Conservation (phyloP, 1,284 basidiomycete species). For the Cryptococcus amylolentus region DNA sequence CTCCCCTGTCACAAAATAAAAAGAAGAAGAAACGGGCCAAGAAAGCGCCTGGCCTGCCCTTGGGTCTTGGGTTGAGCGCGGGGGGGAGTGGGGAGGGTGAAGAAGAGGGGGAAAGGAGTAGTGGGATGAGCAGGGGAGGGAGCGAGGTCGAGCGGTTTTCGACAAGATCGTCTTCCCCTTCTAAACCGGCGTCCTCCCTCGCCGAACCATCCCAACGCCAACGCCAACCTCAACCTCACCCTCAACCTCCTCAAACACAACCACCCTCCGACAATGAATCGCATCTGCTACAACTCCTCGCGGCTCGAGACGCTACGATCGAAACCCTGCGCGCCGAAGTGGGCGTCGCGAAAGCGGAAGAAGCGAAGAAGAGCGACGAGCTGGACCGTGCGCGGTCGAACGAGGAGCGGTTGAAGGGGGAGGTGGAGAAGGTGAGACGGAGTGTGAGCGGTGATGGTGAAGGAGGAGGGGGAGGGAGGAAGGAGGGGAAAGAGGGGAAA, state of each 20-base stretch:
- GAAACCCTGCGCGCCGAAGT: slow-evolving; percentile 41
- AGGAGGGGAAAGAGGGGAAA: slow-evolving; percentile 26
- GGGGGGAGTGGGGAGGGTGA: no score
- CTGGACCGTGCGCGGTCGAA: slow-evolving; percentile 20
- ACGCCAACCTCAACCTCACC: neutral
- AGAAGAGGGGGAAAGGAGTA: no score
- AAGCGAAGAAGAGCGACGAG: slow-evolving; percentile 39
- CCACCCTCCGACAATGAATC: neutral
- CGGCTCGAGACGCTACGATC: slow-evolving; percentile 36
- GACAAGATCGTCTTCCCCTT: neutral
- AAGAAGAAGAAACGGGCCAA: neutral
- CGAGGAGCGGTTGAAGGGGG: slow-evolving; percentile 32
- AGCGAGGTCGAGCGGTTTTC: neutral
- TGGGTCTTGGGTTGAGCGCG: no score
- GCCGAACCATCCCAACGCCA: neutral
- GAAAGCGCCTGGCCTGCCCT: no score
- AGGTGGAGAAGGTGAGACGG: slow-evolving; percentile 25
- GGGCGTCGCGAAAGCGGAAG: slow-evolving; percentile 40
- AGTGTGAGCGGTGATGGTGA: no score
- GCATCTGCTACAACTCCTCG: slow-evolving; percentile 22
- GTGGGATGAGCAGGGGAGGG: no score
- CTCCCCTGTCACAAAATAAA: neutral
- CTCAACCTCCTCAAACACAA: neutral
- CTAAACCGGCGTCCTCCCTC: neutral
- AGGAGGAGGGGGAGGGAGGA: slow-evolving; percentile 22